Conservation (phyloP, 2,329 filamentous ascomycete genomes). For the Neurospora sp. region DNA sequence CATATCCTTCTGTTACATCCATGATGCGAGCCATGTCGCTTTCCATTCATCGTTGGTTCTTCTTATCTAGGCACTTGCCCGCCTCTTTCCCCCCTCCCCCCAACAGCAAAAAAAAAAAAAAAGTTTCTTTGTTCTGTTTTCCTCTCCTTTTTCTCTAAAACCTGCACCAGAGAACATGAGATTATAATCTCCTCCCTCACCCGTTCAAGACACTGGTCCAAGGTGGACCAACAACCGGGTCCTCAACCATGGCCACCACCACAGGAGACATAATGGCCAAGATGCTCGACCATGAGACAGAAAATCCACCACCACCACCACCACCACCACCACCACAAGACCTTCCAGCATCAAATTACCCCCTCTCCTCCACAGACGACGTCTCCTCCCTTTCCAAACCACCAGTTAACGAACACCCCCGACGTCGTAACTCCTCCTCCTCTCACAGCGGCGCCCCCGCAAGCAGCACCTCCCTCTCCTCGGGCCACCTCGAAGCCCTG, state of each 20-base stretch:
- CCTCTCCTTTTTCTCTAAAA: not conserved
- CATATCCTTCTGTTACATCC: not conserved
- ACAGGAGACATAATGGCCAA: not conserved
- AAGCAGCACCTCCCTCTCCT: conserved; percentile 2
- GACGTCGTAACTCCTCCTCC: not conserved
- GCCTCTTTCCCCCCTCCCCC: not conserved
- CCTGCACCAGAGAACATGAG: not conserved
- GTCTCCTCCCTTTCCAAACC: conserved; percentile 6
- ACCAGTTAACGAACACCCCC: conserved; percentile 5
- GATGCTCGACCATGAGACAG: not conserved
- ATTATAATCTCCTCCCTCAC: not conserved
- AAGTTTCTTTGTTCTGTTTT: not conserved
- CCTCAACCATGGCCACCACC: not conserved
- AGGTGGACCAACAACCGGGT: not conserved
- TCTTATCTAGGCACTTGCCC: not conserved
- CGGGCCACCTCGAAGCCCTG: conserved; percentile 6
- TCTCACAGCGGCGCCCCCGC: not conserved
- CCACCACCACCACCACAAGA: not conserved
- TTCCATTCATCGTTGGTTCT: not conserved
- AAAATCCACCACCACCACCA: not conserved
- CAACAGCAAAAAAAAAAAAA: not conserved
- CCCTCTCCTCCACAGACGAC: not conserved
- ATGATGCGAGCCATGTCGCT: not conserved
- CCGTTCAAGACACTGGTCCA: not conserved
- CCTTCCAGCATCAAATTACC: not conserved